phyloP scores from a whole-genome alignment of 2,329 filamentous ascomycete genomes.

The Beauveria rudraprayagi region DNA sequence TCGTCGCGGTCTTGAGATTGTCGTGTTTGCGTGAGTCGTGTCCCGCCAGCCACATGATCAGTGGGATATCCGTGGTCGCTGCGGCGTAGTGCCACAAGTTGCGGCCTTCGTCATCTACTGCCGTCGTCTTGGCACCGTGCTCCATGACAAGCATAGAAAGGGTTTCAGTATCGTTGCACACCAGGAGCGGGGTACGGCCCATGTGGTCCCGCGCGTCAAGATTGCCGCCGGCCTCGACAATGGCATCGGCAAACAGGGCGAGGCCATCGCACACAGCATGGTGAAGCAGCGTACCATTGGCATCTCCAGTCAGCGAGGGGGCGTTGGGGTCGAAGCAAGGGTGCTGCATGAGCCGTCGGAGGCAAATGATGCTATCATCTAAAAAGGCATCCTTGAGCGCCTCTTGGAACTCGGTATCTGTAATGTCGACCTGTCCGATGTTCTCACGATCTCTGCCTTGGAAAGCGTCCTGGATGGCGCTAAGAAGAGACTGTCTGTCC shows the following conservation, averaged over 20 bases:
- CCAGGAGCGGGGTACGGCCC: conserved; percentile 29
- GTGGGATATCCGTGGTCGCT: conserved; percentile 21
- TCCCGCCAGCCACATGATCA: conserved; percentile 24
- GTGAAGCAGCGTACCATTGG: conserved; percentile 24
- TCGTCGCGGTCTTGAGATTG: conserved; percentile 20
- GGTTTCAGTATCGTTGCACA: conserved; percentile 20
- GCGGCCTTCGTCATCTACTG: conserved; percentile 22
- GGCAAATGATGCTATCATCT: conserved; percentile 17
- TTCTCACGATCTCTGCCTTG: not conserved
- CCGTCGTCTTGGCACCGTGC: conserved; percentile 21
- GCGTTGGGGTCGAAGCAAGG: conserved; percentile 24
- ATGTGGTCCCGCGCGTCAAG: conserved; percentile 20
- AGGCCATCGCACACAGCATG: conserved; percentile 21
- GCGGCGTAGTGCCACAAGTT: conserved; percentile 32
- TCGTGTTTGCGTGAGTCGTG: conserved; percentile 21
- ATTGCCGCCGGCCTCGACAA: conserved; percentile 22
- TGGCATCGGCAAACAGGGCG: conserved; percentile 20
- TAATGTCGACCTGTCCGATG: conserved; percentile 7
- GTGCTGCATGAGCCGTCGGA: conserved; percentile 23
- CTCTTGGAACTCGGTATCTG: conserved; percentile 16
- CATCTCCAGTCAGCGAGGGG: conserved; percentile 8
- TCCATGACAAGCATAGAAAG: conserved; percentile 21
- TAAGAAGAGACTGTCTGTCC: not conserved
- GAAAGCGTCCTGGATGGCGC: not conserved
- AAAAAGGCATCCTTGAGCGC: conserved; percentile 20